Base-by-base conservation (phyloP, 257 asterid species). In the Fraxinus americana region DNA sequence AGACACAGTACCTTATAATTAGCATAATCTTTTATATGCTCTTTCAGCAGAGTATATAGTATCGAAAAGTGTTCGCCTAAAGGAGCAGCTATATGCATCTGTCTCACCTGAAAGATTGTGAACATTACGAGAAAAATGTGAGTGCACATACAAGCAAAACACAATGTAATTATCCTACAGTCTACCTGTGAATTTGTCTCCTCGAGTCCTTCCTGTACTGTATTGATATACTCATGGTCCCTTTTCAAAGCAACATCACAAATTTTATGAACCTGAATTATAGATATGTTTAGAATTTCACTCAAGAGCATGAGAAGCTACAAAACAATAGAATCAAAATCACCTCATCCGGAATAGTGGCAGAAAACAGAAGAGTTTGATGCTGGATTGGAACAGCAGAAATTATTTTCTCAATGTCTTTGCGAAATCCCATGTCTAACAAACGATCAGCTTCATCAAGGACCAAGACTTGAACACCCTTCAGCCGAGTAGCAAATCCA, bases 381-480 rank as follows among this genome's bases (percentile, higher is more conserved):
- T 98, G 97, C 86, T 96, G 97, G 84, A 90, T 93, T 7, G 97
- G 97, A 52, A 96, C 90, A 73, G 99, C 97, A 80, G 93, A 89
- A 65, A 96, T 81, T 71, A 96, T 96, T 75, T 72, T 93, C 91
- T 93, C 99, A 68, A 96, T 92, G 36, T 89, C 98, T 82, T 82
- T 96, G 78, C 98, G 99, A 76, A 96, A 96, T 82, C 99, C 99
- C 98, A 96, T 93, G 84, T 92, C 97, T 74, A 96, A 86, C 81
- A 96, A 88, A 86, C 93, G 99, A 83, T 96, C 99, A 39, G 99
- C 99, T 89, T 93, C 99, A 45, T 93, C 99, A 67, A 95, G 97
- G 77, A 95, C 89, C 89, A 95, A 89, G 34, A 93, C 96, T 85
- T 92, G 87, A 73, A 95, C 94, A 70, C 99, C 99, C 96, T 87